These are phyloP conservation scores for Fagus crenata DNA, from an alignment of 306 rosid species.

Conservation along the genomic window DNA sequence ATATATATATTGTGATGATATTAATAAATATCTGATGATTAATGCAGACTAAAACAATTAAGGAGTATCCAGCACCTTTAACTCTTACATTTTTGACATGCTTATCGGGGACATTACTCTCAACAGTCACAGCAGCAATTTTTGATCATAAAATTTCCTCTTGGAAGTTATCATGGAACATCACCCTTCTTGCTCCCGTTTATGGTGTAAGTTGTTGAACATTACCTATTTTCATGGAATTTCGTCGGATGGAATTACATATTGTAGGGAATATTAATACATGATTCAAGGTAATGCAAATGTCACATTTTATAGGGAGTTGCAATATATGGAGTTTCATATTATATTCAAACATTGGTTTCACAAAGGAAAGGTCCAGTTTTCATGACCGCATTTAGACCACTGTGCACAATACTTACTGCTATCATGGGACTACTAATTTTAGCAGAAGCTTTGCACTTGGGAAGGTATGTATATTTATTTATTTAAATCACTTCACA, in stretches of 20 bases:
- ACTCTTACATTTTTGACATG: conserved; percentile 17
- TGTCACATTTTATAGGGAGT: conserved; percentile 23
- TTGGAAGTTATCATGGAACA: conserved; percentile 33
- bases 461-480: conserved; percentile 25
- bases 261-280: too few species aligned
- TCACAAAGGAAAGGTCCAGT: conserved; percentile 29
- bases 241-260: too few species aligned
- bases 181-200: conserved; percentile 28
- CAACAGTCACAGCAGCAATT: conserved; percentile 17
- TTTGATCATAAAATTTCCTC: conserved; percentile 28
- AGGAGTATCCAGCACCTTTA: conserved; percentile 28
- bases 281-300: not conserved
- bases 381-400: conserved; percentile 31
- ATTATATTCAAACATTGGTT: conserved; percentile 13
- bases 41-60: conserved; percentile 20
- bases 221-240: too few species aligned
- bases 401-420: conserved; percentile 4
- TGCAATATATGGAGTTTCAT: conserved; percentile 1
- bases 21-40: not conserved
- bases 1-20: too few species aligned
- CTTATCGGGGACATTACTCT: conserved; percentile 30
- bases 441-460: conserved; percentile 24
- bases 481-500: not conserved
- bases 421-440: conserved; percentile 18
- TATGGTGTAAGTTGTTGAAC: conserved; percentile 18